Conservation (phyloP, 768 basidiomycete species). For the Pleurotus ostreatus region DNA sequence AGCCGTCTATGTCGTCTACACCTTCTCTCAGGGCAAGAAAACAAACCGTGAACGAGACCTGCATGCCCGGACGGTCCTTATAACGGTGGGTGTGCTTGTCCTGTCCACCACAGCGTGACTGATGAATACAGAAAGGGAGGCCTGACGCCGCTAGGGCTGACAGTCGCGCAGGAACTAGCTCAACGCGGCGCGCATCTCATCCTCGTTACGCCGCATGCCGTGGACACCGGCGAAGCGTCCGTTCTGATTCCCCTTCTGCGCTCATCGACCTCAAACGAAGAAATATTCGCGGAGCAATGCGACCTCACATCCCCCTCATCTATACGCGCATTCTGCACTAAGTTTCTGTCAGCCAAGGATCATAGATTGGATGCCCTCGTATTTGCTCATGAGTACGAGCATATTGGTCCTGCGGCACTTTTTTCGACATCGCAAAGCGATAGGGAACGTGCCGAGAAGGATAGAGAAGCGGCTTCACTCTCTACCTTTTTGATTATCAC, state of each 20-base stretch:
- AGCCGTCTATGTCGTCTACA: constrained; percentile 43
- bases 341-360: constrained; percentile 62
- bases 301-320: constrained; percentile 64
- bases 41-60: constrained; percentile 73
- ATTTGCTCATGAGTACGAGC: constrained; percentile 73
- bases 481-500: constrained; percentile 80
- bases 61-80: constrained; percentile 64
- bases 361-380: constrained; percentile 75
- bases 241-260: constrained; percentile 66
- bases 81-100: constrained; percentile 50
- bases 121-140: constrained; percentile 48
- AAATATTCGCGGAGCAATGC: constrained; percentile 78
- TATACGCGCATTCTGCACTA: constrained; percentile 64
- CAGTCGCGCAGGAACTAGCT: constrained; percentile 62
- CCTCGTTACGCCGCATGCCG: constrained; percentile 59
- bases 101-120: background rate
- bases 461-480: constrained; percentile 47
- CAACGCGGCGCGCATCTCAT: constrained; percentile 77
- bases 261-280: constrained; percentile 64
- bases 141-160: constrained; percentile 71
- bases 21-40: constrained; percentile 65
- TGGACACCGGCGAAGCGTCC: constrained; percentile 49
- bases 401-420: constrained; percentile 44
- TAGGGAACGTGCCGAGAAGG: constrained; percentile 26
- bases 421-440: constrained; percentile 17